These are phyloP conservation scores for Daldinia grandis DNA, from an alignment of 495 filamentous ascomycete species.

Conservation along the genomic window DNA sequence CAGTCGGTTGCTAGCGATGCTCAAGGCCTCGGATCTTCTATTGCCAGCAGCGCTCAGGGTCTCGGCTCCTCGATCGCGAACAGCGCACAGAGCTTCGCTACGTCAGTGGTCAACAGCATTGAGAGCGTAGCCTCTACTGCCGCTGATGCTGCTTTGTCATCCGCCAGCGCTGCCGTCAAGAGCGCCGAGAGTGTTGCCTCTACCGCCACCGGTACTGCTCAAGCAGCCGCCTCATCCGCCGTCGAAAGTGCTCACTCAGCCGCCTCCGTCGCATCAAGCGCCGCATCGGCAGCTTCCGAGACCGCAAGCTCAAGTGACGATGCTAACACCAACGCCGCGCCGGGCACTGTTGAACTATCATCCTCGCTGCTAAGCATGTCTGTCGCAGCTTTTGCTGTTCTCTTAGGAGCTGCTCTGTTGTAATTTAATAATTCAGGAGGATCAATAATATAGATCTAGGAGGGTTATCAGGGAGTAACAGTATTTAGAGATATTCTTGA, in stretches of 20 bases:
- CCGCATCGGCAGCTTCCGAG: constrained; percentile 5
- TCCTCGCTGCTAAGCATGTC: constrained; percentile 25
- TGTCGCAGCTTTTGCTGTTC: constrained; percentile 20
- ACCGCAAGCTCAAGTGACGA: background rate
- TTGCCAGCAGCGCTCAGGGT: constrained; percentile 20
- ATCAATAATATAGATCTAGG: background rate
- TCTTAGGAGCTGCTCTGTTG: constrained; percentile 28
- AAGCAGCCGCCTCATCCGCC: constrained; percentile 24
- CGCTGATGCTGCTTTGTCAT: constrained; percentile 17
- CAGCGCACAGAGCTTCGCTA: constrained; percentile 15
- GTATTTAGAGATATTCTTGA: background rate
- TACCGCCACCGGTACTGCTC: constrained; percentile 31
- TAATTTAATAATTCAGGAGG: background rate
- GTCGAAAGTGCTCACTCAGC: constrained; percentile 30
- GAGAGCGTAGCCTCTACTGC: constrained; percentile 18
- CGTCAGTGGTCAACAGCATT: constrained; percentile 15
- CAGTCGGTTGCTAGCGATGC: constrained; percentile 19
- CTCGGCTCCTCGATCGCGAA: constrained; percentile 18
- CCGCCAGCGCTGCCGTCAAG: constrained; percentile 22
- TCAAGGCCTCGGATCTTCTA: constrained; percentile 5
- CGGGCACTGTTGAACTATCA: constrained; percentile 15
- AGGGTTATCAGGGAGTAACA: background rate
- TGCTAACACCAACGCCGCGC: constrained; percentile 9
- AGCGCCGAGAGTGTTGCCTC: constrained; percentile 38
- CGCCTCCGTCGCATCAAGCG: constrained; percentile 19